Evolutionary conservation across 441 rosid species (phyloP).

Genomic region (Gossypium trilobum): DNA sequence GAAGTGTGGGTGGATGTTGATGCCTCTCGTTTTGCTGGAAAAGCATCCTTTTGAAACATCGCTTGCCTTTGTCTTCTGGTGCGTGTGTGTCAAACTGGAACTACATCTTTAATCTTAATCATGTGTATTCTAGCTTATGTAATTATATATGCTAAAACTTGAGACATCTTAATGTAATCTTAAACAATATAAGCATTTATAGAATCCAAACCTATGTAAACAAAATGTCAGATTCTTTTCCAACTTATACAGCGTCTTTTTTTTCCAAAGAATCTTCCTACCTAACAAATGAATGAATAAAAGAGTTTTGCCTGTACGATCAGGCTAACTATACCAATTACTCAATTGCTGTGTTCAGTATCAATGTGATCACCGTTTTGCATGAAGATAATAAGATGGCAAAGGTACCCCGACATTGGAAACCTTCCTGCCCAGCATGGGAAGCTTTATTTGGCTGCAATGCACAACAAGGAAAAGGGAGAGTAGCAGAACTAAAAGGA

Average conservation of each 20-base stretch:
- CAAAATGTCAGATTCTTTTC: not conserved
- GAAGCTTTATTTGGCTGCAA: slow-evolving; percentile 34
- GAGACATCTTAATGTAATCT: not conserved
- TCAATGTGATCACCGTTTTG: slow-evolving; percentile 31
- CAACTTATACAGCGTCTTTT: not conserved
- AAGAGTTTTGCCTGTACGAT: slow-evolving; percentile 14
- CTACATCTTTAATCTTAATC: not conserved
- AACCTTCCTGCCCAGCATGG: slow-evolving; percentile 35
- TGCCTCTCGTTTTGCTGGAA: slow-evolving; percentile 16
- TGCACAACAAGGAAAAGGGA: slow-evolving; percentile 31
- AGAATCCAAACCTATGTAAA: not conserved
- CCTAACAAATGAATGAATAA: slow-evolving; percentile 26
- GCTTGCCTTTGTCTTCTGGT: not conserved
- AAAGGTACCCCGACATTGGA: slow-evolving; percentile 24
- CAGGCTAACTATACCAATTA: not conserved
- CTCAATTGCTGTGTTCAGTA: not conserved
- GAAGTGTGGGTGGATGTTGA: slow-evolving; percentile 61
- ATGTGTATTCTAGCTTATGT: not conserved
- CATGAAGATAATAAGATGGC: slow-evolving; percentile 33
- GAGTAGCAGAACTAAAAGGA: slow-evolving; percentile 31
- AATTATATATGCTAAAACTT: not conserved
- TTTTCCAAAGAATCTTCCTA: not conserved
- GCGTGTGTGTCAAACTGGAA: not conserved
- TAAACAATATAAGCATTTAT: not conserved
- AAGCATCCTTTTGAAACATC: not conserved